Base-by-base conservation (phyloP, 805 yeast species). In the Starmerella powellii region DNA sequence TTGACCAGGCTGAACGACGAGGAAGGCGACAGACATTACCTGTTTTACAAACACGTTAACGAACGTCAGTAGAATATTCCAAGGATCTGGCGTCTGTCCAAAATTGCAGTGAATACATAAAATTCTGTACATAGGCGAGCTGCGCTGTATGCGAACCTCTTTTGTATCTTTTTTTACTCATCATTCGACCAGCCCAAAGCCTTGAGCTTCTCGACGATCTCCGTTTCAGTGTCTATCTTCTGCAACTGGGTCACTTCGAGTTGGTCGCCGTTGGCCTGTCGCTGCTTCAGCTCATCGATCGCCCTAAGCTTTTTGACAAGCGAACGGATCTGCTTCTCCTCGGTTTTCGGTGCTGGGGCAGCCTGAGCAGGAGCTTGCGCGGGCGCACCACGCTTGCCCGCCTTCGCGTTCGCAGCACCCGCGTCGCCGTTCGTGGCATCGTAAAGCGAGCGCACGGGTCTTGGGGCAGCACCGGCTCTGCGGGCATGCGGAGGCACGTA, bases 401-500 rank as follows among this genome's bases (percentile, higher is more conserved):
- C 39, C 4, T 30, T 10, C 19, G 42, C 31, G 12, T 12, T 11
- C 30, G 30, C 30, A 10, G 12, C 12, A 5, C 15, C 30, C 15
- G 12, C 15, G 29, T 42, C 45, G 32, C 20, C 16, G 35, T 28
- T 43, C 39, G 52, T 35, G 10, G 54, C 46, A 34, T 53, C 56
- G 42, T 53, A 52, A 31, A 54, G 45, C 21, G 57, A 49, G 21
- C 51, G 47, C 32, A 49, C 59, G 12, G 60, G 56, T 11, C 62
- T 56, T 30, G 57, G 31, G 10, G 62, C 46, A n/a, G 63, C 58
- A 13, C 45, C 45, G 31, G 36, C 36, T 3, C 63, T 61, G 61
- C 94, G 73, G 10, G 96, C 95, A 62, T 86, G 95, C 2, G 99
- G 98, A 19, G 98, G 98, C 61, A 94, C 76, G 61, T 91, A 91